Conservation (phyloP, 2,329 filamentous ascomycete genomes). For the Colletotrichum sp. region DNA sequence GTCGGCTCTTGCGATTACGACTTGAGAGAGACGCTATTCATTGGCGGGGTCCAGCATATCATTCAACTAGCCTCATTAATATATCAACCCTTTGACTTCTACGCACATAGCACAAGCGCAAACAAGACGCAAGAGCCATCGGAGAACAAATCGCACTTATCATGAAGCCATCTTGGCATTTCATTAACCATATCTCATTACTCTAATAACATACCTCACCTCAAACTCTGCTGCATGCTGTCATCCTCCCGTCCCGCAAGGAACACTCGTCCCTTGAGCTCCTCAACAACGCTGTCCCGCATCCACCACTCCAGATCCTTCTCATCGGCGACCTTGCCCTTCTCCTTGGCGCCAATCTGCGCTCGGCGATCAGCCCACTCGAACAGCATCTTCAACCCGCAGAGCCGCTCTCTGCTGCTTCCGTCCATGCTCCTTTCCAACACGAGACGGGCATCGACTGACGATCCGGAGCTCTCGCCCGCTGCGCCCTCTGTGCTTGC, state of each 20-base stretch:
- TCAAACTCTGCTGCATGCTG: not conserved
- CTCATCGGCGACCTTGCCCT: constrained; percentile 8
- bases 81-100: fast-evolving
- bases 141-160: not conserved
- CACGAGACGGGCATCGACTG: constrained; percentile 74
- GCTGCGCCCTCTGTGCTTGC: constrained; percentile 52
- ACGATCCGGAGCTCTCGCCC: constrained; percentile 41
- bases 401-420: constrained; percentile 44
- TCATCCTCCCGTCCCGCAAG: constrained; percentile 38
- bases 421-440: constrained; percentile 58
- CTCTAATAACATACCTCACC: not conserved
- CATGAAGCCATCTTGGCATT: not conserved
- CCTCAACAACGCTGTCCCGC: constrained; percentile 58
- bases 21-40: fast-evolving
- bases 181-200: not conserved
- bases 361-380: constrained; percentile 58
- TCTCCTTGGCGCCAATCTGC: constrained; percentile 28
- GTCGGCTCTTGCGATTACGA: not conserved
- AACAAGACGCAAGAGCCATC: not conserved
- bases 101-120: not conserved
- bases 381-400: constrained; percentile 58
- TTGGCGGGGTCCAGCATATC: not conserved
- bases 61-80: not conserved
- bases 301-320: constrained; percentile 57
- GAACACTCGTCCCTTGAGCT: constrained; percentile 60